phyloP scores from a whole-genome alignment of 805 yeast species.

The Ogataea pini region DNA sequence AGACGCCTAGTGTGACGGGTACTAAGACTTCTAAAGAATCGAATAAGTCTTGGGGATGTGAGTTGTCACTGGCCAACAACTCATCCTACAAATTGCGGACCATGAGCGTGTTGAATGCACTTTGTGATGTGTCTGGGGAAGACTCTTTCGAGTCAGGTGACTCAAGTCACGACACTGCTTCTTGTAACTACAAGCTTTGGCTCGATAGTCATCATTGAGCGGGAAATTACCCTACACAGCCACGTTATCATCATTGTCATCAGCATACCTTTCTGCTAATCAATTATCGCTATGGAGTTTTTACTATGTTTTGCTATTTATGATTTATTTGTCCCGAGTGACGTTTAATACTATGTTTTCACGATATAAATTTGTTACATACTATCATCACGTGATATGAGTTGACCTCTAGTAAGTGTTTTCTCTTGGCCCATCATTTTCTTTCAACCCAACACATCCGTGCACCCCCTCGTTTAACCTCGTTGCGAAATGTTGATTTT shows the following conservation, averaged over 20 bases:
- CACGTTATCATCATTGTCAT: no score
- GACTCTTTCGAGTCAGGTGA: neutral
- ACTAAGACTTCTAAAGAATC: neutral
- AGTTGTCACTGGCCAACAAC: slow-evolving; percentile 14
- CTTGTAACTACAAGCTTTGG: slow-evolving; percentile 21
- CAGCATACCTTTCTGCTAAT: neutral
- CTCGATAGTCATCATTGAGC: slow-evolving; percentile 5
- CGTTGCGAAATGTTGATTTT: slow-evolving; percentile 3
- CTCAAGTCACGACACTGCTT: slow-evolving; percentile 11
- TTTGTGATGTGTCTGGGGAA: neutral
- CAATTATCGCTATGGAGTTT: neutral
- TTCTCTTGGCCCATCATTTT: no score
- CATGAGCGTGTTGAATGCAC: slow-evolving; percentile 6
- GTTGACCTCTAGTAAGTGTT: no score
- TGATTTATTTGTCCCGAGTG: slow-evolving; percentile 2
- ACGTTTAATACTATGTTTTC: neutral
- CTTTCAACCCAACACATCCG: neutral
- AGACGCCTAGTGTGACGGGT: slow-evolving; percentile 12
- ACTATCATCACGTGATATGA: no score
- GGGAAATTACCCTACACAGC: neutral
- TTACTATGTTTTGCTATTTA: neutral
- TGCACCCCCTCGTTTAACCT: neutral
- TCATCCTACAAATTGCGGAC: slow-evolving; percentile 7
- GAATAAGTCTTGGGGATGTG: slow-evolving; percentile 16
- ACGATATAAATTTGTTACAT: no score